phyloP scores from a whole-genome alignment of 805 yeast genomes.

The Sungouiozyma ichnusensis region DNA sequence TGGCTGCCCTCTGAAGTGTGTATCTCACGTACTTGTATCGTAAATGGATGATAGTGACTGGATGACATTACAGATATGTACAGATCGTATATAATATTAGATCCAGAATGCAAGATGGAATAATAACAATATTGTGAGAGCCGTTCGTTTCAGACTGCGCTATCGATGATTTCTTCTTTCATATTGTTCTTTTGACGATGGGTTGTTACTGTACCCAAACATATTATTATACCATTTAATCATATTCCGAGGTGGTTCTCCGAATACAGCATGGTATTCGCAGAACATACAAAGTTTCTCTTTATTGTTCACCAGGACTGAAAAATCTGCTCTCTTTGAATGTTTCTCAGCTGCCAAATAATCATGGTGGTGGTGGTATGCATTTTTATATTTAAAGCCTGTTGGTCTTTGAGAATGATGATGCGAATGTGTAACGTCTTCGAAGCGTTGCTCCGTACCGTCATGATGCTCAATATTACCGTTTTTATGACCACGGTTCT shows the following conservation, averaged over 20 bases:
- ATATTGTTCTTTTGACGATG: conserved; percentile 7
- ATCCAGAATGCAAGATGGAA: too few species aligned
- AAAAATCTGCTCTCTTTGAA: conserved; percentile 16
- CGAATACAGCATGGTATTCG: conserved; percentile 43
- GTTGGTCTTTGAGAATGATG: conserved; percentile 1
- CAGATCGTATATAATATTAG: too few species aligned
- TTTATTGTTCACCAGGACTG: conserved; percentile 14
- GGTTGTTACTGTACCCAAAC: conserved; percentile 18
- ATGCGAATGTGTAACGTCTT: conserved; percentile 2
- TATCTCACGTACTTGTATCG: too few species aligned
- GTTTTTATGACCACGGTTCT: background rate
- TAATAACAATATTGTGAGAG: too few species aligned
- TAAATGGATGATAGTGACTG: too few species aligned
- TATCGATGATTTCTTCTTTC: conserved; percentile 2
- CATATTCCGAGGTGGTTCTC: conserved; percentile 40
- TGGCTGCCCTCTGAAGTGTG: too few species aligned
- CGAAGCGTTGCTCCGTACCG: background rate
- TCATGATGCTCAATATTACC: conserved; percentile 5
- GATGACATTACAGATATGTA: too few species aligned
- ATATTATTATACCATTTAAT: conserved; percentile 38
- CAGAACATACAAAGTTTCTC: conserved; percentile 37
- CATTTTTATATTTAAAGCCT: conserved; percentile 3
- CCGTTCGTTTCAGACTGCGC: background rate
- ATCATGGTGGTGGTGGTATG: conserved; percentile 14
- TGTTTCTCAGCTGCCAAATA: conserved; percentile 5